Base-by-base conservation (phyloP, 192 early-diverging fungal species). In the Rhizoclosmatium globosum region DNA sequence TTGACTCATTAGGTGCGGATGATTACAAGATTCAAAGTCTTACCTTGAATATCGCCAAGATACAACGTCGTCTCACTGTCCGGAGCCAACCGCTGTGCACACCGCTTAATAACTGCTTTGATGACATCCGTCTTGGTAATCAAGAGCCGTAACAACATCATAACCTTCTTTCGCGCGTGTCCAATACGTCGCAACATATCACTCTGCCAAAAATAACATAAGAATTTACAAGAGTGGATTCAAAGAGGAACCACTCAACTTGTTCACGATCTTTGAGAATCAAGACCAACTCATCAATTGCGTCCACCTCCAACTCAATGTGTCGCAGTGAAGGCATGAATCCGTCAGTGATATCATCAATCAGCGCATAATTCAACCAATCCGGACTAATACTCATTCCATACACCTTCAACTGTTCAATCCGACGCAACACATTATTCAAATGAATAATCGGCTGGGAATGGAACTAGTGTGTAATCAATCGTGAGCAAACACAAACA, bases 311-410 rank as follows among this genome's bases (percentile, higher is more conserved):
- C 68, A 94, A 89, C 85, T 99, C 98, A 79, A 99, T 93, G 9
- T 90, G 82, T 50, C 91, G 89, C 64, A 98, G 86, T 15, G 96
- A 85, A 11, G 97, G 96, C 45, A 94, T 93, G 78, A 98, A 95
- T 31, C 91, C 88, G 80, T 99, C 98, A 2, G 94, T 96, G 68
- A 99, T 94, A 74, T 97, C 96, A 84, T 99, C 97, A 76, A 99
- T 89, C 15, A 99, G 80, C 0, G 95, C 95, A 76, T 99, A 99
- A 85, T 94, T 95, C 68, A 99, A 93, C 97, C 97, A 99, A 83
- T 99, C 91, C 1, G 95, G 93, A 21, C 94, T 95, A 6, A 98
- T 90, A 38, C 91, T 90, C 44, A 96, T 91, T n/a, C 87, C 89
- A 77, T 97, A 96, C 48, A 93, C 90, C 47, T 89, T 89, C 72